Evolutionary conservation across 306 rosid genomes (phyloP).

Genomic region (Castanea mollissima): DNA sequence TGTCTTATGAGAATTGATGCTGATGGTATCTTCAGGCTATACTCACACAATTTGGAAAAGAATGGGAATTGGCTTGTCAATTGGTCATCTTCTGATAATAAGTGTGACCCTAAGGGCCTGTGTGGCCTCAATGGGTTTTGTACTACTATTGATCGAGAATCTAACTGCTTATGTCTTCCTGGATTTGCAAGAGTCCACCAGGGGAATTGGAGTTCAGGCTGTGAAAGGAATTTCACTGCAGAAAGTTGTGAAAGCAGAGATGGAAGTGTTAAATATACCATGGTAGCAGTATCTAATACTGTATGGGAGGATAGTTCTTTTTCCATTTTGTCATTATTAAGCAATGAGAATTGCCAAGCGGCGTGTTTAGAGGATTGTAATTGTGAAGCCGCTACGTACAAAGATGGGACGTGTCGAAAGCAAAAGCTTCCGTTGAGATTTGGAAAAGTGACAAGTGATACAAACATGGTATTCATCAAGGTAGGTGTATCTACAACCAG

Average conservation of each 20-base stretch:
- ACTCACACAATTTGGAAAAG: neutral
- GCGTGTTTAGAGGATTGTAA: no score
- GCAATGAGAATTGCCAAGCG: no score
- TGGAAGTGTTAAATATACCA: no score
- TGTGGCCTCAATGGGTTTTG: neutral
- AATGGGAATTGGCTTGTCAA: neutral
- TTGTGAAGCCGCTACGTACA: no score
- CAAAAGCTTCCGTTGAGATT: no score
- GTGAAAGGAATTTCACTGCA: no score
- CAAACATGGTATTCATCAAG: conserved; percentile 21
- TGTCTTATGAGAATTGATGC: neutral
- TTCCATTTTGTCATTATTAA: no score
- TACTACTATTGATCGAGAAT: neutral
- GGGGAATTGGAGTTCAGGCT: neutral
- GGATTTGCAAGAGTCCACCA: neutral
- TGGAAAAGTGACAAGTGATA: neutral
- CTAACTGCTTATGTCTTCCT: neutral
- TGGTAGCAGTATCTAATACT: no score
- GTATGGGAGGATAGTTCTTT: no score
- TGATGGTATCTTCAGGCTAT: no score
- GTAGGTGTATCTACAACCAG: neutral
- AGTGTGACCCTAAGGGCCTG: neutral
- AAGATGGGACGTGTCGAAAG: no score
- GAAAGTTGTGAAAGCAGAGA: no score
- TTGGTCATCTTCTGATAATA: neutral